These are phyloP conservation scores for Trichoderma koningiopsis DNA, from an alignment of 2,329 filamentous ascomycete species.

Conservation along the genomic window DNA sequence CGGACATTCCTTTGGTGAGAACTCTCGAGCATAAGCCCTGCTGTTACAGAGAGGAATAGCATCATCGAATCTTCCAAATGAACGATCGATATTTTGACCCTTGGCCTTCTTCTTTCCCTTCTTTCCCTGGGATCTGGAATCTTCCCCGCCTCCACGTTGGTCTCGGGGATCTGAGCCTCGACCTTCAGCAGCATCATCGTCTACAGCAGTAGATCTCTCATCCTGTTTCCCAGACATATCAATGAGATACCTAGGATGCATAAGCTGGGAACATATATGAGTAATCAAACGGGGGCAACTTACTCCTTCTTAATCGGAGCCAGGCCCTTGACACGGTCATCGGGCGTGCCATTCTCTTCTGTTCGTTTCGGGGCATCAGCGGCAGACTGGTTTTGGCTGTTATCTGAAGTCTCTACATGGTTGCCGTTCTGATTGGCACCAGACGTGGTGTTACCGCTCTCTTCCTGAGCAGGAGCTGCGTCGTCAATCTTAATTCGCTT, in stretches of 20 bases:
- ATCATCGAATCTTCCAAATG: constrained; percentile 80
- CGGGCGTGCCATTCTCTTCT: constrained; percentile 28
- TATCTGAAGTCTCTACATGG: constrained; percentile 29
- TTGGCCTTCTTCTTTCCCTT: constrained; percentile 55
- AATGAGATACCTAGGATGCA: constrained; percentile 45
- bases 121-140: constrained; percentile 43
- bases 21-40: constrained; percentile 71
- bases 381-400: constrained; percentile 22
- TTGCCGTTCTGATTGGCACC: constrained; percentile 28
- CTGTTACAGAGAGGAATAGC: constrained; percentile 76
- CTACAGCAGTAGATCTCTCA: constrained; percentile 35
- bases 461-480: constrained; percentile 29
- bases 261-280: constrained; percentile 1
- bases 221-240: constrained; percentile 36
- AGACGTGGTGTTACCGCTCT: constrained; percentile 29
- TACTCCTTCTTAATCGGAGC: constrained; percentile 76
- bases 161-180: constrained; percentile 37
- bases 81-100: constrained; percentile 78
- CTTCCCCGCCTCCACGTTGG: constrained; percentile 61
- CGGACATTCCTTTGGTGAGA: constrained; percentile 74
- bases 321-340: constrained; percentile 54
- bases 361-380: constrained; percentile 22
- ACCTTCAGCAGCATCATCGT: constrained; percentile 55
- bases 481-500: constrained; percentile 62
- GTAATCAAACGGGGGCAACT: constrained; percentile 34